Percentiles rank a stretch among this genome's conserved stretches.
These are phyloP conservation scores for Cornus kousa DNA, from an alignment of 148 eudicot genomes.

Conservation along the genomic window DNA sequence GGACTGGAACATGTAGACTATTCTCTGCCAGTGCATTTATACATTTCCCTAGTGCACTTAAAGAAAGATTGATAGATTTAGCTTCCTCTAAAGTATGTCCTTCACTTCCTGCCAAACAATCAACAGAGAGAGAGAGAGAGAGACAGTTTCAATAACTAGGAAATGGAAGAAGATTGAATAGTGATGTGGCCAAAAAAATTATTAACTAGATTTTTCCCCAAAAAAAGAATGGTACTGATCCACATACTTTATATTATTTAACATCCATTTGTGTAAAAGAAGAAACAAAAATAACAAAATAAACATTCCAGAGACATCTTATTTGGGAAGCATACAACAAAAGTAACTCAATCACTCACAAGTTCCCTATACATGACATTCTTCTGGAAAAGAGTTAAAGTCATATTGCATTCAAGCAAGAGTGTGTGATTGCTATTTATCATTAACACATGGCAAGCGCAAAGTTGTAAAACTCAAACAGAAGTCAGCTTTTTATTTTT, in stretches of 20 bases:
- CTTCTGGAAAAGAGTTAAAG: not conserved
- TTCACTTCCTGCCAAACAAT: conserved; percentile 65
- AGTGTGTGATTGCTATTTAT: too few species aligned
- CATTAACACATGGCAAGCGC: not conserved
- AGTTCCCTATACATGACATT: not conserved
- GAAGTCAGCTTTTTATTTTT: not conserved
- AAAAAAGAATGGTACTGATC: not conserved
- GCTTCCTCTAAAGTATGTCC: conserved; percentile 95
- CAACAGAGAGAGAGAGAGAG: not conserved
- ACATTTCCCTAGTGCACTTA: conserved; percentile 93
- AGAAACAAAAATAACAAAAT: not conserved
- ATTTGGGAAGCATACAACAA: not conserved
- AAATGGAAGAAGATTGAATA: not conserved
- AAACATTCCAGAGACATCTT: conserved; percentile 2
- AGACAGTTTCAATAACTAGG: too few species aligned
- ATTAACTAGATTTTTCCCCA: not conserved
- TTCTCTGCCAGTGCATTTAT: conserved; percentile 95
- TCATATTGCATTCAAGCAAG: not conserved
- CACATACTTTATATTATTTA: not conserved
- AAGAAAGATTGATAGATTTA: conserved; percentile 86
- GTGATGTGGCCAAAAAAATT: not conserved
- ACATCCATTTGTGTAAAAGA: not conserved
- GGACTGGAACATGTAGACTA: conserved; percentile 90
- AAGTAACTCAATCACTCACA: not conserved
- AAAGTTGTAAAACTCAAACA: not conserved